These are phyloP conservation scores for Blastocladiella emersonii DNA, from an alignment of 371 early-diverging fungal genomes.

Conservation along the genomic window DNA sequence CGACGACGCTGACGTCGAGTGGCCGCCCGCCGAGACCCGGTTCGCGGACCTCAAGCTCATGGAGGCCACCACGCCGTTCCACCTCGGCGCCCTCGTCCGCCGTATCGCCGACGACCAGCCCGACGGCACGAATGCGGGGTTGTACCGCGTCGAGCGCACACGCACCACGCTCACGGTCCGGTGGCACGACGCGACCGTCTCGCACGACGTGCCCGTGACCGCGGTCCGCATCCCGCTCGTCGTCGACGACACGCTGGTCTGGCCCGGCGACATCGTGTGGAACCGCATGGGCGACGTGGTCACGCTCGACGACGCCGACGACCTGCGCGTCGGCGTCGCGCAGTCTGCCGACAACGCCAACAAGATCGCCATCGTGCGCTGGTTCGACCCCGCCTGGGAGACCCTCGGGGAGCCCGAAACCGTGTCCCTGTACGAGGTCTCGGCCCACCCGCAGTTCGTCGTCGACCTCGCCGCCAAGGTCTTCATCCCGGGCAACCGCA, in stretches of 20 bases:
- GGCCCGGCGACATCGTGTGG: not conserved
- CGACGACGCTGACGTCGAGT: no score
- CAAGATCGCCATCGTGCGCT: not conserved
- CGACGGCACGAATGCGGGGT: no score
- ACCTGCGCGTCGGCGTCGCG: not conserved
- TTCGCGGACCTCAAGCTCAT: no score
- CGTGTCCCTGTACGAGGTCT: not conserved
- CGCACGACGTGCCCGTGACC: not conserved
- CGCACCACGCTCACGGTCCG: not conserved
- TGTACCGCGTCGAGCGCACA: not conserved
- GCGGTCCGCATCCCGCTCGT: not conserved
- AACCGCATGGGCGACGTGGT: not conserved
- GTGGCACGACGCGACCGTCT: constrained; percentile 2
- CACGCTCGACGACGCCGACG: not conserved
- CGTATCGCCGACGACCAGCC: no score
- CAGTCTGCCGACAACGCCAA: not conserved
- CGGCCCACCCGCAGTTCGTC: not conserved
- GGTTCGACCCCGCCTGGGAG: not conserved
- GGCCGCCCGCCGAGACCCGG: no score
- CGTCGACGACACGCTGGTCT: constrained; percentile 2
- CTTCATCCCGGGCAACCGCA: not conserved
- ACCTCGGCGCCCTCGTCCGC: no score
- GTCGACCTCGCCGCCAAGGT: not conserved
- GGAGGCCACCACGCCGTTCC: no score
- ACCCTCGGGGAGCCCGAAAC: not conserved